These are phyloP conservation scores for Ophioceras dolichostomum DNA, from an alignment of 2,329 filamentous ascomycete species.

Conservation along the genomic window DNA sequence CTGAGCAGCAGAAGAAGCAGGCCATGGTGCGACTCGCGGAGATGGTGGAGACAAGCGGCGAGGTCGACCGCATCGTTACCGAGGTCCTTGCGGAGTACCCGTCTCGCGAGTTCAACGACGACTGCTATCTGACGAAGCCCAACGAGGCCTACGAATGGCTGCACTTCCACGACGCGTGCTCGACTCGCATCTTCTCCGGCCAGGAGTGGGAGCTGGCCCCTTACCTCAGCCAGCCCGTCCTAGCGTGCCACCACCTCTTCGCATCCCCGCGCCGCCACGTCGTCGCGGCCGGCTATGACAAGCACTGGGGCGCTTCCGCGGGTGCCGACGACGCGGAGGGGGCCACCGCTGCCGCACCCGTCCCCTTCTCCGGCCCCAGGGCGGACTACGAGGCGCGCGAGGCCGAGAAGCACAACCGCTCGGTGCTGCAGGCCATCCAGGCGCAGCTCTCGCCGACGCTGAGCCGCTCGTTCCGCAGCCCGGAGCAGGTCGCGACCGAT, in stretches of 20 bases:
- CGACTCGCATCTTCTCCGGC: slow-evolving; percentile 62
- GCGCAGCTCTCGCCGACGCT: slow-evolving; percentile 59
- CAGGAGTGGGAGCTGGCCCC: slow-evolving; percentile 89
- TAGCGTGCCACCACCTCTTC: slow-evolving; percentile 88
- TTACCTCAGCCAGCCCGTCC: slow-evolving; percentile 74
- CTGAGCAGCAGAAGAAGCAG: slow-evolving; percentile 59
- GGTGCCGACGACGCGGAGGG: slow-evolving; percentile 24
- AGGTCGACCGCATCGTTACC: slow-evolving; percentile 64
- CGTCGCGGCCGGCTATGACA: slow-evolving; percentile 27
- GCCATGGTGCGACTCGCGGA: slow-evolving; percentile 61
- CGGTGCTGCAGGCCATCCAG: slow-evolving; percentile 63
- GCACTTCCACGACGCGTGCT: slow-evolving; percentile 79
- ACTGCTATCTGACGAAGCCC: slow-evolving; percentile 81
- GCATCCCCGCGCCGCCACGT: slow-evolving; percentile 52
- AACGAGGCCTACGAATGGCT: slow-evolving; percentile 87
- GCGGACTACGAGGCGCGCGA: slow-evolving; percentile 77
- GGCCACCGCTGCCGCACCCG: slow-evolving; percentile 27
- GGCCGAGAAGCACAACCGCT: slow-evolving; percentile 64
- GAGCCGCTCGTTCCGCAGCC: slow-evolving; percentile 65
- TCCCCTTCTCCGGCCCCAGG: slow-evolving; percentile 70
- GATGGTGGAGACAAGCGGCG: slow-evolving; percentile 69
- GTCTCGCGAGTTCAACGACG: slow-evolving; percentile 81
- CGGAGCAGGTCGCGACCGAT: slow-evolving; percentile 66
- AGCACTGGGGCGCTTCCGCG: slow-evolving; percentile 27
- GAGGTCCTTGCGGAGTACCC: slow-evolving; percentile 85